Conservation (phyloP, 495 filamentous ascomycete genomes). For the Aspergillus affinis region DNA sequence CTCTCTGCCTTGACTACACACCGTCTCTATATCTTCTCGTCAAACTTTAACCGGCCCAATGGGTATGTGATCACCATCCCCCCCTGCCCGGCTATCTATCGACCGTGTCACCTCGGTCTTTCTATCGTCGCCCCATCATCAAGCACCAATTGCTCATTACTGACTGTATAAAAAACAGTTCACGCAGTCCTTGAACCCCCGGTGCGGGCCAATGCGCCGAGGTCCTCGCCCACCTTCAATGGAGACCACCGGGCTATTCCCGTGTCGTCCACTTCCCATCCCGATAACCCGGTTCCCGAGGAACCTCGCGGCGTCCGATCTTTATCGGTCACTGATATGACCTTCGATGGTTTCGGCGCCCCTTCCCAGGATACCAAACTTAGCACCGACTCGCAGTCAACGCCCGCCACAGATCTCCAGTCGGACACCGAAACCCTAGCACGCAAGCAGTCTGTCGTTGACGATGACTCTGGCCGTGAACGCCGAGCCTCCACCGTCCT, state of each 20-base stretch:
- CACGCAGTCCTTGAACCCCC: slow-evolving; percentile 34
- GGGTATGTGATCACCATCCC: slow-evolving; percentile 17
- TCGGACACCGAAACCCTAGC: slow-evolving; percentile 45
- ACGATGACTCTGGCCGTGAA: slow-evolving; percentile 37
- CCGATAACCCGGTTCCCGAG: slow-evolving; percentile 56
- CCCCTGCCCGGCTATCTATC: not conserved
- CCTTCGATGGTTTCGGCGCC: slow-evolving; percentile 40
- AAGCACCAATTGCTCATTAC: slow-evolving; percentile 4
- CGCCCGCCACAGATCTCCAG: slow-evolving; percentile 52
- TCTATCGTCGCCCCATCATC: not conserved
- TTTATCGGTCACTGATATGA: slow-evolving; percentile 39
- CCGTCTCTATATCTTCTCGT: not conserved
- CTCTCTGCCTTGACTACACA: not conserved
- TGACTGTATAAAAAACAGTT: slow-evolving; percentile 21
- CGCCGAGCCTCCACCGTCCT: slow-evolving; percentile 79
- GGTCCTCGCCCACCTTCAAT: slow-evolving; percentile 25
- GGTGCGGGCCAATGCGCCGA: slow-evolving; percentile 30
- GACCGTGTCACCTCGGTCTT: not conserved
- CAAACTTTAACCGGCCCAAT: slow-evolving; percentile 9
- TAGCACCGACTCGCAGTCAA: slow-evolving; percentile 47
- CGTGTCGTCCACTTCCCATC: slow-evolving; percentile 53
- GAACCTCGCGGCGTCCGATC: slow-evolving; percentile 48
- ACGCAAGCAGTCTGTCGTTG: slow-evolving; percentile 23
- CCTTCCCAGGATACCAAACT: slow-evolving; percentile 39
- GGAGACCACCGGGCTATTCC: slow-evolving; percentile 37